Conservation (phyloP, 2,329 filamentous ascomycete genomes). For the Curvularia spicifera region DNA sequence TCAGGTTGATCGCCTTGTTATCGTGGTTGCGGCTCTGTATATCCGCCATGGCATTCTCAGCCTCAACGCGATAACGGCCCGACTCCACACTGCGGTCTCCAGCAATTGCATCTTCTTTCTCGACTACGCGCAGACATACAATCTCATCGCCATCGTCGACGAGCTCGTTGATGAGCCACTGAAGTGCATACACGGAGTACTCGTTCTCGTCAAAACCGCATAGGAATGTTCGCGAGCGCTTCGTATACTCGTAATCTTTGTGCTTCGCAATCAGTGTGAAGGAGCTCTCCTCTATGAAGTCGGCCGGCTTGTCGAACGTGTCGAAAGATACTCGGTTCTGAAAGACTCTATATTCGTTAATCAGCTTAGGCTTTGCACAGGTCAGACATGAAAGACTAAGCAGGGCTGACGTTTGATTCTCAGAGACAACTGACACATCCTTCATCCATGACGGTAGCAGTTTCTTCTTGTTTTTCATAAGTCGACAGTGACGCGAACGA, state of each 20-base stretch:
- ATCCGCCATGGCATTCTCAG: conserved; percentile 72
- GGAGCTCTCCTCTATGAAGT: conserved; percentile 64
- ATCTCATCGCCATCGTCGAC: conserved; percentile 94
- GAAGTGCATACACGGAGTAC: conserved; percentile 89
- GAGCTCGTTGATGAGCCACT: conserved; percentile 90
- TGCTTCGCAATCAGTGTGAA: conserved; percentile 86
- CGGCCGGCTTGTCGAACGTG: conserved; percentile 71
- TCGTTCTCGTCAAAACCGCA: conserved; percentile 90
- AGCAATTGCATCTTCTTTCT: conserved; percentile 77
- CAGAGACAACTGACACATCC: background rate
- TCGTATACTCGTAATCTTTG: conserved; percentile 80
- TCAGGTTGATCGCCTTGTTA: conserved; percentile 82
- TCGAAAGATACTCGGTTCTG: conserved; percentile 75
- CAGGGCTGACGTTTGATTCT: background rate
- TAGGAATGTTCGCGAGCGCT: conserved; percentile 85
- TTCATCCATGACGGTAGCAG: background rate
- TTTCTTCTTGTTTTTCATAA: background rate
- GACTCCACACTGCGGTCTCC: conserved; percentile 67
- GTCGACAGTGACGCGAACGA: background rate
- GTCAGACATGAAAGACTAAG: background rate
- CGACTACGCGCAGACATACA: conserved; percentile 85
- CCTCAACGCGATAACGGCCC: conserved; percentile 76
- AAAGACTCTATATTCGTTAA: conserved; percentile 60
- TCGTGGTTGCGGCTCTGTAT: conserved; percentile 82
- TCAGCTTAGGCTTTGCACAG: conserved; percentile 18